Conservation (phyloP, 495 filamentous ascomycete genomes). For the Amphirosellinia nigrospora region DNA sequence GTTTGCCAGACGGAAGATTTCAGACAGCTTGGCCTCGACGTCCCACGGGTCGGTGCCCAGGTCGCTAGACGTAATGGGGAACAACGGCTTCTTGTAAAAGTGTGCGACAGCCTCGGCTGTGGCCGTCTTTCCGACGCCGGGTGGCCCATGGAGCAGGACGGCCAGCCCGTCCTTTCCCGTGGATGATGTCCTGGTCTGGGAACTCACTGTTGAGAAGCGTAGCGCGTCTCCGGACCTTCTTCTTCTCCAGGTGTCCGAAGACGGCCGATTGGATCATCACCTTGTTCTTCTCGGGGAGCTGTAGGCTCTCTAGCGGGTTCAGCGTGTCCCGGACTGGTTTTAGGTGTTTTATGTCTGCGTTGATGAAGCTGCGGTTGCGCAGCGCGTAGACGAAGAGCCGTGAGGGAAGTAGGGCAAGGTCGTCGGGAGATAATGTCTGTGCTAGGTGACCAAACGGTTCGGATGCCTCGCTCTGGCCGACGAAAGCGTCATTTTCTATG, state of each 20-base stretch:
- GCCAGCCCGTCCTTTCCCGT: conserved; percentile 61
- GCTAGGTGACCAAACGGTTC: conserved; percentile 23
- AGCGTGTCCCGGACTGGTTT: conserved; percentile 54
- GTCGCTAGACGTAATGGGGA: conserved; percentile 61
- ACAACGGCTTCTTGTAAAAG: conserved; percentile 56
- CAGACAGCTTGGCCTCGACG: conserved; percentile 47
- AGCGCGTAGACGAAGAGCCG: conserved; percentile 49
- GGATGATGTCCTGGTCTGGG: conserved; percentile 65
- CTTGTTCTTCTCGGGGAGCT: conserved; percentile 59
- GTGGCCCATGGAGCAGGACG: conserved; percentile 57
- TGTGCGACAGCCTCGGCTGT: conserved; percentile 62
- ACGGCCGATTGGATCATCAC: conserved; percentile 59
- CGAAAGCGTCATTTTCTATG: conserved; percentile 11
- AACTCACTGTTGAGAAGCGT: conserved; percentile 57
- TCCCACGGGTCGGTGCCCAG: conserved; percentile 53
- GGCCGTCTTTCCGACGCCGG: conserved; percentile 67
- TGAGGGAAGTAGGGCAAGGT: conserved; percentile 45
- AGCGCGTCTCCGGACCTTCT: conserved; percentile 50
- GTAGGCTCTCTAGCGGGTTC: conserved; percentile 58
- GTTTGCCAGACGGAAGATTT: conserved; percentile 56
- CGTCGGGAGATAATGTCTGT: conserved; percentile 39
- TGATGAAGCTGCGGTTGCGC: conserved; percentile 45
- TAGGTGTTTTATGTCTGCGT: conserved; percentile 41
- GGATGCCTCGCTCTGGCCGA: conserved; percentile 6
- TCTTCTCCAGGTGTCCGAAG: conserved; percentile 48